phyloP scores from a whole-genome alignment of 1,284 basidiomycete species.

The Vanrija sp. region DNA sequence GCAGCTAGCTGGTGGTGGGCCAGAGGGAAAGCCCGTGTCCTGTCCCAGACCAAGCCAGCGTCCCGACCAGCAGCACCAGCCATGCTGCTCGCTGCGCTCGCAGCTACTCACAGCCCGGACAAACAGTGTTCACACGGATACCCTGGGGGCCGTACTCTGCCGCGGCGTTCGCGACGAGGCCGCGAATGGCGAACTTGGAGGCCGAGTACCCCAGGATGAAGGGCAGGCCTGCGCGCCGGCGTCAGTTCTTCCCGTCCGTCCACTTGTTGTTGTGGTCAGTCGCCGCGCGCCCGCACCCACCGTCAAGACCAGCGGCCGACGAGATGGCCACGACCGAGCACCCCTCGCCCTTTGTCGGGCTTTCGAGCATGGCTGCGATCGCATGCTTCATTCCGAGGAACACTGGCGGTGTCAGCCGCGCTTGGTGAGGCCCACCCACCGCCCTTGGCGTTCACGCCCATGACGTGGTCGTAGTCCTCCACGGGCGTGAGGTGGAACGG shows the following conservation, averaged over 20 bases:
- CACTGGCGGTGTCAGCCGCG: constrained; percentile 6
- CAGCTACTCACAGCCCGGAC: constrained; percentile 16
- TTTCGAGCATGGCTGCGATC: constrained; percentile 19
- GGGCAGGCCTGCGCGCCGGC: constrained; percentile 24
- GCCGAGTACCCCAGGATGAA: constrained; percentile 29
- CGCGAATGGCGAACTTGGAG: constrained; percentile 33
- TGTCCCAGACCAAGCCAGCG: too few relatives aligned
- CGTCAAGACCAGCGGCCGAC: constrained; percentile 27
- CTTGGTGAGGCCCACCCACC: constrained; percentile 12
- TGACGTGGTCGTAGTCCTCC: constrained; percentile 17
- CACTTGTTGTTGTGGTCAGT: too few relatives aligned
- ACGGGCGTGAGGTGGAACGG: constrained; percentile 12
- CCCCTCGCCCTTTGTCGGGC: constrained; percentile 19
- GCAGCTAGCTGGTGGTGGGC: too few relatives aligned
- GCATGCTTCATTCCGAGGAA: constrained; percentile 28
- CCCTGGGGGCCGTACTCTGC: constrained; percentile 28
- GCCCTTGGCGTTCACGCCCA: constrained; percentile 15
- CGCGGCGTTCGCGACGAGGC: constrained; percentile 23
- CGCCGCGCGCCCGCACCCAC: constrained; percentile 11
- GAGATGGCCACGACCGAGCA: constrained; percentile 23
- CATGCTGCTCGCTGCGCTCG: not conserved
- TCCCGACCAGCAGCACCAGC: too few relatives aligned
- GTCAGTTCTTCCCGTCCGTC: too few relatives aligned
- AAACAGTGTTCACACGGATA: constrained; percentile 31
- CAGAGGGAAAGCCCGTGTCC: too few relatives aligned